Percentiles rank a stretch among this genome's conserved stretches.
Conservation (phyloP, 306 rosid species). For the Quercus cerris region DNA sequence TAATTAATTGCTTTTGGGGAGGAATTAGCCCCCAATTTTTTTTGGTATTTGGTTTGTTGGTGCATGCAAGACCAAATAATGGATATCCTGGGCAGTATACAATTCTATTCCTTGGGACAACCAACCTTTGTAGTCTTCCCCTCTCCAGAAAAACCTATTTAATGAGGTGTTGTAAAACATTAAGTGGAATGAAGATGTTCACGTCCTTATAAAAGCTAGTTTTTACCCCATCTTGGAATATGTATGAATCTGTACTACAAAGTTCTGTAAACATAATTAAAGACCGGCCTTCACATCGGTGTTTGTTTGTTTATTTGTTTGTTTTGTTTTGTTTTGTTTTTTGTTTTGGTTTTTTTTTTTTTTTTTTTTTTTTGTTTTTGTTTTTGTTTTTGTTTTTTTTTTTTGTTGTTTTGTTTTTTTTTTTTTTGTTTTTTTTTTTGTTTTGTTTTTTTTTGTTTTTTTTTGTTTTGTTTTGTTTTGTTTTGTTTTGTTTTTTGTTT, state of each 20-base stretch:
- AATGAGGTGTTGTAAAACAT: background rate
- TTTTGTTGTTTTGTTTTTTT: too few relatives aligned
- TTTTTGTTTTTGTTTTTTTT: too few relatives aligned
- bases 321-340: too few relatives aligned
- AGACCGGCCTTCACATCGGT: background rate
- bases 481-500: too few relatives aligned
- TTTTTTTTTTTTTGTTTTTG: too few relatives aligned
- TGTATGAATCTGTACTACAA: background rate
- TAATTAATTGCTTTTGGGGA: background rate
- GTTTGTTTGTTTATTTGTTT: too few relatives aligned
- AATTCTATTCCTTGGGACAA: background rate
- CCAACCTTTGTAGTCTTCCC: background rate
- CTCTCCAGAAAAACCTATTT: background rate
- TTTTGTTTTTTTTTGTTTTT: too few relatives aligned
- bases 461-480: too few relatives aligned
- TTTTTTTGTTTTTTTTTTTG: too few relatives aligned
- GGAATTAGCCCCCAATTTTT: background rate
- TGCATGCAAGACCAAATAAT: background rate
- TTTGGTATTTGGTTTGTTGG: background rate
- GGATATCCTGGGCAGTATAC: background rate
- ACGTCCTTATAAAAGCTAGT: background rate
- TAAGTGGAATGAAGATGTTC: background rate
- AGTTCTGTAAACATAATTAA: background rate
- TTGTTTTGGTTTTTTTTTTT: too few relatives aligned
- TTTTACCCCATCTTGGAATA: background rate